phyloP scores from a whole-genome alignment of 129 eudicot genomes.

The Flaveria brownii region DNA sequence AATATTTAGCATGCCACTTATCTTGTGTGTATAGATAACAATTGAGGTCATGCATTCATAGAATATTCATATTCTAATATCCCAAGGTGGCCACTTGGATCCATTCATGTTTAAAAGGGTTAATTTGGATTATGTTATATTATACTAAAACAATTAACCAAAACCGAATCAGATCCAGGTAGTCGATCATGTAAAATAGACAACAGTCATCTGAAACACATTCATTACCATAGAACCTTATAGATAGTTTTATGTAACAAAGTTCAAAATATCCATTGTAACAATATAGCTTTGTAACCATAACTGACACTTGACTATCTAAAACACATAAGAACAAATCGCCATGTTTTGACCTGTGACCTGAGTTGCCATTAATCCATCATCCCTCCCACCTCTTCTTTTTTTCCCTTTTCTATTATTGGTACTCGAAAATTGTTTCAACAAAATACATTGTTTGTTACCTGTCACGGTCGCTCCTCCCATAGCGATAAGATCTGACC shows the following conservation, averaged over 20 bases:
- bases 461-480: conserved; percentile 90
- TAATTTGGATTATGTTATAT: not conserved
- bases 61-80: not conserved
- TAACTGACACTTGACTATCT: not conserved
- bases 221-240: not conserved
- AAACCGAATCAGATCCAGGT: not conserved
- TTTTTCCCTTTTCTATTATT: not conserved
- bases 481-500: conserved; percentile 73
- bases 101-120: not conserved
- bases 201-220: not conserved
- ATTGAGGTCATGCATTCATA: not conserved
- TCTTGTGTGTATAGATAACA: not conserved
- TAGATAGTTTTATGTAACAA: not conserved
- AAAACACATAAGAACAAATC: not conserved
- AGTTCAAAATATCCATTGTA: not conserved
- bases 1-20: not conserved
- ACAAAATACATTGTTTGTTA: conserved; percentile 13
- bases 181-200: not conserved
- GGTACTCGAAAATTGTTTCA: not conserved
- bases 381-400: no score
- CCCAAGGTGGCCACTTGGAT: not conserved
- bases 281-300: not conserved
- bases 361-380: not conserved
- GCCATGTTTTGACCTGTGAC: not conserved
- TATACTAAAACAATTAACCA: not conserved